Base-by-base conservation (phyloP, 75 land plant genomes). In the Sequoia sempervirens region DNA sequence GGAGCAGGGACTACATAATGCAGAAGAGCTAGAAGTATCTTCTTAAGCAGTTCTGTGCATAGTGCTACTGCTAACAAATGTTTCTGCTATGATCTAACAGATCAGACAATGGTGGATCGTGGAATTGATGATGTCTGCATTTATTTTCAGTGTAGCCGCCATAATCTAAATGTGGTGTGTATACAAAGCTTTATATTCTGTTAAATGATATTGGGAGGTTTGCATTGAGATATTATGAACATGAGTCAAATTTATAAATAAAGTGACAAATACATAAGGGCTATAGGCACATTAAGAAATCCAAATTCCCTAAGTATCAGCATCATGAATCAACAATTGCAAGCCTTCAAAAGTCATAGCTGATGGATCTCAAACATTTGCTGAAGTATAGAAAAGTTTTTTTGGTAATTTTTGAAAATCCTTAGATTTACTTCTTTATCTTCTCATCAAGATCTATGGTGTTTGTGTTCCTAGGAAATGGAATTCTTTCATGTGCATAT, bases 41-140 rank as follows among this genome's bases (percentile, higher is more conserved):
- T 78, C 32, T 45, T 78, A 20, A 78, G 30, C 32, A 45, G 52
- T 8, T 45, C 14, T 78, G 26, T 78, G 23, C 46, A 45, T 78
- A 12, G 26, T 45, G 1, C 80, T n/a, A 43, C 45, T 28, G 26
- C 50, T 47, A 47, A 47, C 50, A 8, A 11, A 78, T 43, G 14
- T 45, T 23, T 78, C 15, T 32, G 14, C 11, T 81, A 26, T 81
- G 58, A 80, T 80, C 40, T 83, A 84, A 83, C 90, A 95, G 97
- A 92, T 9, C 94, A 91, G 83, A 83, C 87, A 81, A 88, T 84
- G 80, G 94, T 97, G 17, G 94, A 93, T 80, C 90, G 83, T 45
- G 96, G 96, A 84, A 88, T 97, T 66, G 91, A 93, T 90, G 99
- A 95, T 82, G 90, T 97, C 43, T 93, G 97, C 85, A 85, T 93